phyloP scores from a whole-genome alignment of 1,284 basidiomycete species.

The Trichosporon ovoides region DNA sequence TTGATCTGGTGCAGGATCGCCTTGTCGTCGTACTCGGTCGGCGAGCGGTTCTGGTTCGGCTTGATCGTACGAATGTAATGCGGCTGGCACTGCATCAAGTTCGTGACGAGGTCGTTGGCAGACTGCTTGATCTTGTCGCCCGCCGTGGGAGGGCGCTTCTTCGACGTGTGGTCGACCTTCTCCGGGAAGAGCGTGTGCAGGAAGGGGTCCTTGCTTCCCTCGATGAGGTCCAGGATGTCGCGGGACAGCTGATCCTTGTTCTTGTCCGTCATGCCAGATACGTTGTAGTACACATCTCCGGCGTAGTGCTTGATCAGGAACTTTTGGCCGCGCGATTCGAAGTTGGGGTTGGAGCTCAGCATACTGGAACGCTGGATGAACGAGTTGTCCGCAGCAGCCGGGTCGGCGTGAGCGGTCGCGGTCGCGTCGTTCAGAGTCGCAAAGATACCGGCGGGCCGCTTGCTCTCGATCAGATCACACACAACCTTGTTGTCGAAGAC shows the following conservation, averaged over 20 bases:
- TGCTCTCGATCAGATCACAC: conserved; percentile 96
- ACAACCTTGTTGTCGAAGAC: conserved; percentile 61
- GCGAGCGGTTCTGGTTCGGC: conserved; percentile 93
- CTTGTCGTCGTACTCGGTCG: conserved; percentile 87
- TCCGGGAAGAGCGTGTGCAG: conserved; percentile 88
- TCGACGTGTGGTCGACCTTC: conserved; percentile 89
- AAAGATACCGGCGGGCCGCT: conserved; percentile 93
- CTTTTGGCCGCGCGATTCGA: conserved; percentile 83
- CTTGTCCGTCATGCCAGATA: conserved; percentile 98
- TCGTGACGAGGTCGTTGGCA: conserved; percentile 90
- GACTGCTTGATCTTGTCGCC: conserved; percentile 96
- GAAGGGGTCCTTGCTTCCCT: conserved; percentile 72
- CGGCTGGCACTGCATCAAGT: conserved; percentile 91
- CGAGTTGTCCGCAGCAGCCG: conserved; percentile 91
- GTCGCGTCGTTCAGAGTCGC: conserved; percentile 97
- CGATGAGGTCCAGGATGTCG: conserved; percentile 87
- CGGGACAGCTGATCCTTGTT: conserved; percentile 98
- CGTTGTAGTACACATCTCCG: conserved; percentile 97
- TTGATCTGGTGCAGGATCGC: conserved; percentile 98
- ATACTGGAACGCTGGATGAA: conserved; percentile 87
- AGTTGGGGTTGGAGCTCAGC: conserved; percentile 78
- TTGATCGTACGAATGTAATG: conserved; percentile 99
- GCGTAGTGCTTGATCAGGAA: conserved; percentile 93
- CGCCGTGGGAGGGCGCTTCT: conserved; percentile 96
- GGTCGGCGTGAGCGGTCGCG: conserved; percentile 96